These are phyloP conservation scores for Verticillium tricorpus DNA, from an alignment of 2,329 filamentous ascomycete species.

Conservation along the genomic window DNA sequence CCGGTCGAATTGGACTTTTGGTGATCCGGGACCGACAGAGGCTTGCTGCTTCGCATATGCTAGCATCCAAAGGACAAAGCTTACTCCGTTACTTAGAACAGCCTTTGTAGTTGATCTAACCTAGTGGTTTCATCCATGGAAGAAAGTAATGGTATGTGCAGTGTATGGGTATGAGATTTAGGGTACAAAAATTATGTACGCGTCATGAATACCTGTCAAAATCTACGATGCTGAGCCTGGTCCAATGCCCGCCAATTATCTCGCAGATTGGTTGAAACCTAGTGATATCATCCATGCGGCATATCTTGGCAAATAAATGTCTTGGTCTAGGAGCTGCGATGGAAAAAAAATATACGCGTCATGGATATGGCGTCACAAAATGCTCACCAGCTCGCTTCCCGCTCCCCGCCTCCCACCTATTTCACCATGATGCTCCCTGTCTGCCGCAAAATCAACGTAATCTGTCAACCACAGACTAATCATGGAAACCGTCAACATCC, in stretches of 20 bases:
- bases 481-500: conserved; percentile 15
- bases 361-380: no score
- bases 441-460: neutral
- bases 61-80: neutral
- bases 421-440: neutral
- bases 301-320: no score
- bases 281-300: no score
- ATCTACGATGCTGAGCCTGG: no score
- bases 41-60: neutral
- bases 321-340: no score
- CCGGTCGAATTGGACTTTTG: neutral
- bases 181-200: neutral
- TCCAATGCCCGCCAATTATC: no score
- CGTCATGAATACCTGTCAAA: neutral
- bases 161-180: neutral
- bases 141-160: no score
- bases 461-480: neutral
- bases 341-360: no score
- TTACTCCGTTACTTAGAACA: neutral
- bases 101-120: neutral
- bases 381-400: no score
- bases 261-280: no score
- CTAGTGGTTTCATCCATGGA: neutral
- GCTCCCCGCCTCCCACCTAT: no score
- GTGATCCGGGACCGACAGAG: neutral